These are phyloP conservation scores for Petunia axillaris DNA, from an alignment of 257 asterid genomes.

Conservation along the genomic window DNA sequence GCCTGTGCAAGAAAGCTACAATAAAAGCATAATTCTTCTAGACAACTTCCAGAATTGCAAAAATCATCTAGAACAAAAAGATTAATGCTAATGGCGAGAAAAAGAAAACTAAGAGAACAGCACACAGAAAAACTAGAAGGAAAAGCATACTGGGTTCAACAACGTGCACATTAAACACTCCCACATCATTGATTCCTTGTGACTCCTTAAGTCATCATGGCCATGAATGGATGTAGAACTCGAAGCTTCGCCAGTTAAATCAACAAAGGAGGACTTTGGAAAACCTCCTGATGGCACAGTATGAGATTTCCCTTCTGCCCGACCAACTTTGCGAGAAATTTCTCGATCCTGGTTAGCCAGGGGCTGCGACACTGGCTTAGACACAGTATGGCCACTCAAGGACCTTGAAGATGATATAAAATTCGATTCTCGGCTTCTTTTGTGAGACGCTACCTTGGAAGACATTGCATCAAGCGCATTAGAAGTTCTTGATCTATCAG, in stretches of 20 bases:
- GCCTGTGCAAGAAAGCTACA: background rate
- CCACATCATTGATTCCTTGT: constrained; percentile 51
- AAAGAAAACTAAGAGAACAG: background rate
- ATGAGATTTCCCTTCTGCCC: constrained; percentile 24
- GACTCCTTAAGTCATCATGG: constrained; percentile 27
- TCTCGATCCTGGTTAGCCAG: constrained; percentile 26
- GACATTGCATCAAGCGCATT: constrained; percentile 32
- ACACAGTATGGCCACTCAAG: constrained; percentile 32
- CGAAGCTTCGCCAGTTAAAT: constrained; percentile 42
- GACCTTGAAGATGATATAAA: constrained; percentile 36
- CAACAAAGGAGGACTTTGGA: constrained; percentile 25
- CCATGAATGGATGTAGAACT: constrained; percentile 40
- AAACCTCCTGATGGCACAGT: constrained; percentile 27
- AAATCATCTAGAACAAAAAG: constrained; percentile 2
- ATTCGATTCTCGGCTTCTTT: constrained; percentile 56
- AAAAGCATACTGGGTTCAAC: constrained; percentile 72
- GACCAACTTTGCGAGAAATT: constrained; percentile 33
- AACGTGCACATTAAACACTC: constrained; percentile 78
- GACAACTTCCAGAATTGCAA: background rate
- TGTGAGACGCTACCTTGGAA: constrained; percentile 45
- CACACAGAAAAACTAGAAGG: background rate
- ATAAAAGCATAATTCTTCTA: background rate
- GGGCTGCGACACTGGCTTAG: constrained; percentile 37
- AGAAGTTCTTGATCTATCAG: constrained; percentile 37
- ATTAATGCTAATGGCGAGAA: background rate